Evolutionary conservation across 306 rosid species (phyloP), one percentile per base, ranked within the genome.

Genomic region (Trifolium fragiferum): DNA sequence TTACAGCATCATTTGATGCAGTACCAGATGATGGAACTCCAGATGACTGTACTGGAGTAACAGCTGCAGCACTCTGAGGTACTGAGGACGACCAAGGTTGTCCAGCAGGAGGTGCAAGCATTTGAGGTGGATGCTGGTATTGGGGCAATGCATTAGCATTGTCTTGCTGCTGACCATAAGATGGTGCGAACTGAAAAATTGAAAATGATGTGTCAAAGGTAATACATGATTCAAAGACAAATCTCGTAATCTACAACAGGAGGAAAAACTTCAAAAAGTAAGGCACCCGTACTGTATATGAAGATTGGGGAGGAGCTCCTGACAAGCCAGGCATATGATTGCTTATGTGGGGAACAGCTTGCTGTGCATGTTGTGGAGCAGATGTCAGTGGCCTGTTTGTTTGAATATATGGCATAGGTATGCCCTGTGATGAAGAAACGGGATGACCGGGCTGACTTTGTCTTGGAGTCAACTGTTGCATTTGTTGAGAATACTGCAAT

Each of bases 61-160:
- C 83, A 43, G 74, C 73, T 44, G 86, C 76, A 59, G 82, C 82
- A 86, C 80, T 77, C 78, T 93, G 96, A 81, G 84, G 69, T 64
- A 70, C 89, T 80, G 98, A 83, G 70, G 96, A 73, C 72, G 76
- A n/a, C 98, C 97, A 94, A 64, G 89, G 85, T 76, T 91, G 97
- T 53, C 89, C 93, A 6, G 83, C 75, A 72, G 81, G 75, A 77
- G 93, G 90, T 62, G 92, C 93, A 76, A 62, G 90, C 87, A 88
- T 82, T 76, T 92, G 99, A 59, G 96, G 85, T 19, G 84, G 83
- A 54, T 83, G 85, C 81, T 84, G 98, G 89, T 87, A 91, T 73
- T 87, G 92, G 46, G 87, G 74, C 44, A 76, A 7, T n/a, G 84
- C 54, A 78, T 66, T 90, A 76, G 75, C 84, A 87, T 85, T 90